These are phyloP conservation scores for Candida yuanshanica DNA, from an alignment of 805 yeast species.

Conservation along the genomic window DNA sequence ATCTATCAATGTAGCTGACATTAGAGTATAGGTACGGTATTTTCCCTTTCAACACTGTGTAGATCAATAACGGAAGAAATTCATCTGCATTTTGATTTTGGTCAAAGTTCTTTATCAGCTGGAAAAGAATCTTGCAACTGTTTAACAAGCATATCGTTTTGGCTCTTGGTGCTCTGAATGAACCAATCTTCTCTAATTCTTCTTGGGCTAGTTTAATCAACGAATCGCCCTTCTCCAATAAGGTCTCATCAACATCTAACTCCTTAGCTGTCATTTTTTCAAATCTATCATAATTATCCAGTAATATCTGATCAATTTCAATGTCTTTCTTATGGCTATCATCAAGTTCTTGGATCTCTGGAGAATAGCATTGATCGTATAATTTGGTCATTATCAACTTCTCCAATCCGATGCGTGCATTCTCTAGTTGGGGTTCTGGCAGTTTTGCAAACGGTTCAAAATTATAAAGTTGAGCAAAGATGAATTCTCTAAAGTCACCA, in stretches of 20 bases:
- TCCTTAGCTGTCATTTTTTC: conserved; percentile 61
- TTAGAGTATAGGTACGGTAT: conserved; percentile 68
- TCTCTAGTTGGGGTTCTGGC: conserved; percentile 53
- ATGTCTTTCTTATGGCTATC: conserved; percentile 61
- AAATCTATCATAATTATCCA: conserved; percentile 51
- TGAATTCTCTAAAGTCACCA: conserved; percentile 69
- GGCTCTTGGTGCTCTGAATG: conserved; percentile 90
- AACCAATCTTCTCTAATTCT: conserved; percentile 73
- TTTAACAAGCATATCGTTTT: conserved; percentile 87
- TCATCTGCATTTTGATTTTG: conserved; percentile 84
- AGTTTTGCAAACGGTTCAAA: conserved; percentile 72
- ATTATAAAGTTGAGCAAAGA: conserved; percentile 52
- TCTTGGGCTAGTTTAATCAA: conserved; percentile 63
- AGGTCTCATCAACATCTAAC: conserved; percentile 61
- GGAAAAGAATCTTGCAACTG: conserved; percentile 89
- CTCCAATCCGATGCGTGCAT: conserved; percentile 87
- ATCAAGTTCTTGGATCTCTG: conserved; percentile 48
- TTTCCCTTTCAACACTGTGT: conserved; percentile 66
- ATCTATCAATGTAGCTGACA: conserved; percentile 78
- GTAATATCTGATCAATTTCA: conserved; percentile 48
- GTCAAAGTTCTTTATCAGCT: conserved; percentile 62
- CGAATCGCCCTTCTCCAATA: conserved; percentile 41
- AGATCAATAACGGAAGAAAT: conserved; percentile 84
- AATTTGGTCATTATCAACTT: conserved; percentile 86
- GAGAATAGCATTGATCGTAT: conserved; percentile 75